Evolutionary conservation across 305 asterid species (phyloP).

Genomic region (Solanum aculeatissimum): DNA sequence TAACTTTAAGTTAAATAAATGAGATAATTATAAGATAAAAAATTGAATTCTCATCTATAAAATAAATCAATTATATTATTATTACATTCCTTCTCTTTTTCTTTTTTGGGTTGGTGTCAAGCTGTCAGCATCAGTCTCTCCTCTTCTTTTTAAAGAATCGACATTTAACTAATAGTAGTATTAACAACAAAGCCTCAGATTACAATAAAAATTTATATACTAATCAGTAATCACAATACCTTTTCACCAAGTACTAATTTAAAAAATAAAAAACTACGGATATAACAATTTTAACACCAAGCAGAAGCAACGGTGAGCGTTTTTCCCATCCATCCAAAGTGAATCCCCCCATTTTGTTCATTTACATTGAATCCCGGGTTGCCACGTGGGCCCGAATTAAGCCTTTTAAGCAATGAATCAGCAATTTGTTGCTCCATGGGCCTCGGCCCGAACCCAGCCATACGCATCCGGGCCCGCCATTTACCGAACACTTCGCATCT

Average conservation of each 20-base stretch:
- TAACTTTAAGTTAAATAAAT: background rate
- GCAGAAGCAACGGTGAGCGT: slow-evolving; percentile 73
- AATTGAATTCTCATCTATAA: no score
- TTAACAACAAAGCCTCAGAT: background rate
- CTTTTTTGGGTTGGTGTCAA: background rate
- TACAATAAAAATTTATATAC: background rate
- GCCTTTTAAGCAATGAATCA: slow-evolving; percentile 42
- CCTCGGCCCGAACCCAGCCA: slow-evolving; percentile 69
- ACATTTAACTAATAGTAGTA: background rate
- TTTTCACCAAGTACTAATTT: background rate
- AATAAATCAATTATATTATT: background rate
- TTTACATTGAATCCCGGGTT: slow-evolving; percentile 59
- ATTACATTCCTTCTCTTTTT: background rate
- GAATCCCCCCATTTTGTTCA: slow-evolving; percentile 55
- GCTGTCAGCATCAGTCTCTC: background rate
- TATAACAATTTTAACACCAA: slow-evolving; percentile 47
- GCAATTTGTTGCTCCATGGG: slow-evolving; percentile 37
- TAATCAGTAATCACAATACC: background rate
- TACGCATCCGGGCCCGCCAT: slow-evolving; percentile 86
- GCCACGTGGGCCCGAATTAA: slow-evolving; percentile 63
- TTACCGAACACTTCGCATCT: slow-evolving; percentile 85
- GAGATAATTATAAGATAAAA: no score
- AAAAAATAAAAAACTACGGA: background rate
- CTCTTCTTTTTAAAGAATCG: background rate
- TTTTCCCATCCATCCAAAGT: slow-evolving; percentile 85